Evolutionary conservation across 2,329 filamentous ascomycete genomes (phyloP).

Genomic region (Botryosphaeria dothidea): DNA sequence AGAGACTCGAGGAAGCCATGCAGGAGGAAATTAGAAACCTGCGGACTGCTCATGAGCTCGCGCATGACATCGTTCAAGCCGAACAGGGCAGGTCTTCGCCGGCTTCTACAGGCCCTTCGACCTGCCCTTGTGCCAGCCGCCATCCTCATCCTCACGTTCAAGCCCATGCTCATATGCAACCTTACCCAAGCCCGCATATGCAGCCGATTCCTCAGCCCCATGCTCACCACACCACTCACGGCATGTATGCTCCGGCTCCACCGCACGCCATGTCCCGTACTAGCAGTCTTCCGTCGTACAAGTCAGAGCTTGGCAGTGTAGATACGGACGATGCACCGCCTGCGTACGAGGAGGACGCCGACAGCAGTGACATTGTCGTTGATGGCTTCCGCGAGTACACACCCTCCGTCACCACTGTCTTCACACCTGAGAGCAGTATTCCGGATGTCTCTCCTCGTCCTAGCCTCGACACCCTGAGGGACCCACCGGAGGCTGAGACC

Average conservation of each 20-base stretch:
- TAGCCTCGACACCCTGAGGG: conserved; percentile 37
- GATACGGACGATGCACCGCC: conserved; percentile 37
- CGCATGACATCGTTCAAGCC: conserved; percentile 49
- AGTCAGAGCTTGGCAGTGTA: conserved; percentile 35
- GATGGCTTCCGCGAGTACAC: conserved; percentile 46
- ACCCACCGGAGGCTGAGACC: not conserved
- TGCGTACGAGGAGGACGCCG: conserved; percentile 43
- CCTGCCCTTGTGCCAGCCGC: conserved; percentile 1
- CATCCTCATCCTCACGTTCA: conserved; percentile 21
- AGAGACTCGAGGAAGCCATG: conserved; percentile 38
- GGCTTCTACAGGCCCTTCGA: not conserved
- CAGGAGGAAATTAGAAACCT: conserved; percentile 51
- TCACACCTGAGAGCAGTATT: conserved; percentile 41
- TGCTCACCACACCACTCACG: conserved; percentile 24
- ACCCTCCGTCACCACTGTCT: conserved; percentile 30
- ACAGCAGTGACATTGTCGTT: conserved; percentile 39
- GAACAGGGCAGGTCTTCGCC: conserved; percentile 33
- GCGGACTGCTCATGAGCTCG: conserved; percentile 54
- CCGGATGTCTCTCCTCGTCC: conserved; percentile 40
- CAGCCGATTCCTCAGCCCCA: conserved; percentile 21
- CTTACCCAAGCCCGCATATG: not conserved
- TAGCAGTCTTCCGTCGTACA: conserved; percentile 47
- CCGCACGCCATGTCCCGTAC: conserved; percentile 40
- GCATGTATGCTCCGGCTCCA: conserved; percentile 14
- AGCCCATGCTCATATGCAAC: conserved; percentile 25